Conservation (phyloP, 768 basidiomycete species). For the Boletus barrowsii region DNA sequence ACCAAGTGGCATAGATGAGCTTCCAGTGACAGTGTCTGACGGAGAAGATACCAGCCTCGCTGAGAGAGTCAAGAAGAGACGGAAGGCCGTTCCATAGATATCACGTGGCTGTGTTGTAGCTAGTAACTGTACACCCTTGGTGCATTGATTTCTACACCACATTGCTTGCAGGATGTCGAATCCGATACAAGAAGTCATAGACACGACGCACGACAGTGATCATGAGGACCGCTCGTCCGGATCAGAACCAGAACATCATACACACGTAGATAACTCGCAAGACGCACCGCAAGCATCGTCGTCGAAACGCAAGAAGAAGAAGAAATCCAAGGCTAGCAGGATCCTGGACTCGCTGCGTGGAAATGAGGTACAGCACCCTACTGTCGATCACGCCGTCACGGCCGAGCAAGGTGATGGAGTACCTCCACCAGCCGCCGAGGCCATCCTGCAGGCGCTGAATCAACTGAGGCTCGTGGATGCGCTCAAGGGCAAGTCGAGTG, state of each 20-base stretch:
- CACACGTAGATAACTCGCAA: constrained; percentile 8
- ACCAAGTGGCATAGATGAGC: not conserved
- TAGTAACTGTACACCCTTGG: not conserved
- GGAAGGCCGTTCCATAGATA: constrained; percentile 14
- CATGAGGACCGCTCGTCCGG: constrained; percentile 31
- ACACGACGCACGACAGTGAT: constrained; percentile 35
- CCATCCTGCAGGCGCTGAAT: constrained; percentile 66
- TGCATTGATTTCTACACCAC: not conserved
- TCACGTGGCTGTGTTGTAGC: constrained; percentile 18
- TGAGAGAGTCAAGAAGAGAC: constrained; percentile 44
- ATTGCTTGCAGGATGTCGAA: constrained; percentile 25
- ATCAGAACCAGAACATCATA: constrained; percentile 30
- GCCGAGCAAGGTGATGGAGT: constrained; percentile 47
- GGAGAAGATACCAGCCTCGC: constrained; percentile 27
- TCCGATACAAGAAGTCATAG: constrained; percentile 41
- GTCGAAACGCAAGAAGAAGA: constrained; percentile 78
- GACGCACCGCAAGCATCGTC: constrained; percentile 34
- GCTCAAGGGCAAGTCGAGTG: constrained; percentile 73
- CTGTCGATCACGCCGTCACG: constrained; percentile 66
- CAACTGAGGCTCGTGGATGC: constrained; percentile 85
- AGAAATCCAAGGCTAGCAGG: constrained; percentile 71
- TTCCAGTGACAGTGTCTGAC: constrained; percentile 1
- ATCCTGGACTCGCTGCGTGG: constrained; percentile 48
- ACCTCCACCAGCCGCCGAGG: constrained; percentile 55
- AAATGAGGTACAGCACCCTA: constrained; percentile 52